Conservation (phyloP, 805 yeast genomes). For the Candida boleticola region DNA sequence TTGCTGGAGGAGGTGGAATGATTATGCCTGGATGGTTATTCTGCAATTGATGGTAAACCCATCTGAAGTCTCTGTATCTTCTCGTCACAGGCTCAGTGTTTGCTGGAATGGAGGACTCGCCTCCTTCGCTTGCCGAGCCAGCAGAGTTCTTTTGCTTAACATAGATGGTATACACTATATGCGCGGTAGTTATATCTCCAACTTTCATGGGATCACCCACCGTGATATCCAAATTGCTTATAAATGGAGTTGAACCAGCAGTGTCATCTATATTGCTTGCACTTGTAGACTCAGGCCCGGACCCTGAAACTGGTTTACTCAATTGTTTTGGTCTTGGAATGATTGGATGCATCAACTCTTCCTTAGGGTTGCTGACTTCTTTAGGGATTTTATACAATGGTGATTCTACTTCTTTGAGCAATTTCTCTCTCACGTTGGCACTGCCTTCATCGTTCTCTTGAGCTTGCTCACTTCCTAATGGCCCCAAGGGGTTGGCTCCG, state of each 20-base stretch:
- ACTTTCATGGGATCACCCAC: slow-evolving; percentile 92
- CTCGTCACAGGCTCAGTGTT: slow-evolving; percentile 53
- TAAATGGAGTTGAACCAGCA: slow-evolving; percentile 9
- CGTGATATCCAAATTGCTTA: slow-evolving; percentile 52
- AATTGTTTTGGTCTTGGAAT: slow-evolving; percentile 6
- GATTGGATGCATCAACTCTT: slow-evolving; percentile 9
- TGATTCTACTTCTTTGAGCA: slow-evolving; percentile 48
- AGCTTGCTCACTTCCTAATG: slow-evolving; percentile 19
- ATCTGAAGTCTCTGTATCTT: slow-evolving; percentile 87
- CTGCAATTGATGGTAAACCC: slow-evolving; percentile 88
- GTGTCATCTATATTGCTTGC: slow-evolving; percentile 8
- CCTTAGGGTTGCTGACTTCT: slow-evolving; percentile 10
- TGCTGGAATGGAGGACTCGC: slow-evolving; percentile 5
- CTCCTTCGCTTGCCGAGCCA: slow-evolving; percentile 34
- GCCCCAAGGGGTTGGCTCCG: slow-evolving; percentile 21
- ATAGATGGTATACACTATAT: slow-evolving; percentile 79
- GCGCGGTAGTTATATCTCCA: slow-evolving; percentile 86
- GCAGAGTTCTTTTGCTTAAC: slow-evolving; percentile 50
- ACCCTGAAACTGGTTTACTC: slow-evolving; percentile 4
- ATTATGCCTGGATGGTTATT: slow-evolving; percentile 85
- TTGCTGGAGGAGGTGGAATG: slow-evolving; percentile 91
- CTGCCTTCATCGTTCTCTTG: slow-evolving; percentile 8
- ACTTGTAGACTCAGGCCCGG: slow-evolving; percentile 6
- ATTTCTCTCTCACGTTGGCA: slow-evolving; percentile 12
- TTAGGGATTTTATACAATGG: slow-evolving; percentile 49